Conservation (phyloP, 371 early-diverging fungal genomes). For the Mucor mucedo region DNA sequence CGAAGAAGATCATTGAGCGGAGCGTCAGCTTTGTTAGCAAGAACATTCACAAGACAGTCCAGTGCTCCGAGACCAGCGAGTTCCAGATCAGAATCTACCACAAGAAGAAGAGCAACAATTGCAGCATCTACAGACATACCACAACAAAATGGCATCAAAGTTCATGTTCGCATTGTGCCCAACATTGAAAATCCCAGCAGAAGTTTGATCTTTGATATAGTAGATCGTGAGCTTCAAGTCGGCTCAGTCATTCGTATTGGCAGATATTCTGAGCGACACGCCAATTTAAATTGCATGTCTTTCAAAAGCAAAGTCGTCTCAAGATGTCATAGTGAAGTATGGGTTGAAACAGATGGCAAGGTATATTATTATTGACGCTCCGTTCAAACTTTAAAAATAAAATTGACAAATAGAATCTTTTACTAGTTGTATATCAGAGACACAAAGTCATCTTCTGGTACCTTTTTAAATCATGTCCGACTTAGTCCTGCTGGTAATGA, state of each 20-base stretch:
- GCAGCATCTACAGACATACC: not conserved
- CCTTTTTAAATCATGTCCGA: conserved; percentile 94
- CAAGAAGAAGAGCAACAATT: conserved; percentile 17
- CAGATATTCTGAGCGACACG: conserved; percentile 72
- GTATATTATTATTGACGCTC: conserved; percentile 35
- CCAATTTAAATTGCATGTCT: conserved; percentile 68
- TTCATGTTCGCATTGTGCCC: conserved; percentile 76
- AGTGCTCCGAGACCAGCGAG: conserved; percentile 5
- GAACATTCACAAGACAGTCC: conserved; percentile 18
- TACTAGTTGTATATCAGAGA: conserved; percentile 86
- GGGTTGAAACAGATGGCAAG: conserved; percentile 76
- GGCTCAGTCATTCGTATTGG: conserved; percentile 73
- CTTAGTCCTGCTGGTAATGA: conserved; percentile 88
- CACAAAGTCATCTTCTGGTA: conserved; percentile 94
- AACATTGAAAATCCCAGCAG: conserved; percentile 69
- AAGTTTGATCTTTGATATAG: conserved; percentile 77
- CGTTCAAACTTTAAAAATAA: conserved; percentile 3
- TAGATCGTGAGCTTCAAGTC: conserved; percentile 75
- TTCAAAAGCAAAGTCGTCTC: conserved; percentile 96
- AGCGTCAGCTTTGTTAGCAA: conserved; percentile 13
- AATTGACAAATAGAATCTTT: not conserved
- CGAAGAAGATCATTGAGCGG: conserved; percentile 24
- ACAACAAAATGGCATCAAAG: conserved; percentile 6
- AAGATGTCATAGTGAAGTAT: conserved; percentile 92
- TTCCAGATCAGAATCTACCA: conserved; percentile 15